A percentile compares a stretch with the other conserved stretches of the same genome.
phyloP scores from a whole-genome alignment of 768 basidiomycete genomes.

The Strobilomyces confusus region DNA sequence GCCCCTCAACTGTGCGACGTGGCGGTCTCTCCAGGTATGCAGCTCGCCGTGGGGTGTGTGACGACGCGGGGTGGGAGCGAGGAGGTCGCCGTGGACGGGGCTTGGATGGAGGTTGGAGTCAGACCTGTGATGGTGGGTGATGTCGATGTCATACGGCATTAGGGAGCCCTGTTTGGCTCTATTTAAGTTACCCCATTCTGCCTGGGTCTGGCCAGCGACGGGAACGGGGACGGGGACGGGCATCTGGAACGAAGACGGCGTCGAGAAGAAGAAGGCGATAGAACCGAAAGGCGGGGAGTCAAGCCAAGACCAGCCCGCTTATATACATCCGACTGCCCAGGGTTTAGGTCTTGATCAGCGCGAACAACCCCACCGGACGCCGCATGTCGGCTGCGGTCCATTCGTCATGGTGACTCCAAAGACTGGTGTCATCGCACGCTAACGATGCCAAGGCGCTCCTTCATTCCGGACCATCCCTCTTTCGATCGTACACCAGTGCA shows the following conservation, averaged over 20 bases:
- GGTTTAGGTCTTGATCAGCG: background rate
- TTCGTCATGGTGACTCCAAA: background rate
- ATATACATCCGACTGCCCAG: slow-evolving; percentile 1
- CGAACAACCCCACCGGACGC: background rate
- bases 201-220: background rate
- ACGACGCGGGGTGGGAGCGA: background rate
- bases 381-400: background rate
- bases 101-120: slow-evolving; percentile 13
- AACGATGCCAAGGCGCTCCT: background rate
- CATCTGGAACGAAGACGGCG: no score
- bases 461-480: background rate
- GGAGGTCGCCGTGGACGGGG: background rate
- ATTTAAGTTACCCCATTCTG: slow-evolving; percentile 20
- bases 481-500: background rate
- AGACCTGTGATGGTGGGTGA: slow-evolving; percentile 15
- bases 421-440: background rate
- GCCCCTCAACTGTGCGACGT: slow-evolving; percentile 2
- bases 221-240: slow-evolving; percentile 17
- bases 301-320: background rate
- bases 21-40: slow-evolving; percentile 5
- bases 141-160: slow-evolving; percentile 16
- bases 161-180: slow-evolving; percentile 25
- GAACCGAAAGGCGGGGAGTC: background rate
- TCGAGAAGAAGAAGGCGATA: background rate
- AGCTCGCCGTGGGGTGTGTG: background rate